These are phyloP conservation scores for Acorus calamus DNA, from an alignment of 106 monocot species.

Conservation along the genomic window DNA sequence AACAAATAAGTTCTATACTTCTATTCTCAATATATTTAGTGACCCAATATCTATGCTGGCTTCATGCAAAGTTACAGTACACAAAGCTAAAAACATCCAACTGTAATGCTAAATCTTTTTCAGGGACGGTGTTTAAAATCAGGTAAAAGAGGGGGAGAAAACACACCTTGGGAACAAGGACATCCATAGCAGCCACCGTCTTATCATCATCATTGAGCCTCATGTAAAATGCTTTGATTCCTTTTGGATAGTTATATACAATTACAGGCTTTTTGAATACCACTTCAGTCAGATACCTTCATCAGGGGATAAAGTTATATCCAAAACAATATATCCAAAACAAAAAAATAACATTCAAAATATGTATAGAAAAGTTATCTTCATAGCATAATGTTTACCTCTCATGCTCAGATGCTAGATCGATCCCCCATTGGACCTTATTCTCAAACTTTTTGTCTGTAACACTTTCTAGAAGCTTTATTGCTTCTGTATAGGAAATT, in stretches of 20 bases:
- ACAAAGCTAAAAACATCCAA: no score
- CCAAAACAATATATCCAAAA: no score
- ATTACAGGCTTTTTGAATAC: slow-evolving; percentile 72
- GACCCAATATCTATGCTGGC: no score
- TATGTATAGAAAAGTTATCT: no score
- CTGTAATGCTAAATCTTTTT: neutral
- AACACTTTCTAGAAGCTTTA: slow-evolving; percentile 43
- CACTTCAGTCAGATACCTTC: slow-evolving; percentile 71
- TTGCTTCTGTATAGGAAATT: slow-evolving; percentile 68
- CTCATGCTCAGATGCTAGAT: slow-evolving; percentile 85
- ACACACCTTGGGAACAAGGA: slow-evolving; percentile 73
- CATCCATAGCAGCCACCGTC: slow-evolving; percentile 81
- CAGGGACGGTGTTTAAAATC: neutral
- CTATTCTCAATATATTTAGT: neutral
- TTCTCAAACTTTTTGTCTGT: slow-evolving; percentile 77
- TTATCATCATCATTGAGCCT: slow-evolving; percentile 58
- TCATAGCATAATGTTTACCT: slow-evolving; percentile 21
- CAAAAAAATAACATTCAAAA: no score
- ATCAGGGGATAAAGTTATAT: neutral
- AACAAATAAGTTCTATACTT: neutral
- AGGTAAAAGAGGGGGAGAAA: neutral
- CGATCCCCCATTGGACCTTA: slow-evolving; percentile 69
- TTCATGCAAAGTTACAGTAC: no score
- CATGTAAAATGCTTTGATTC: slow-evolving; percentile 77
- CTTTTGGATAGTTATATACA: slow-evolving; percentile 73